These are phyloP conservation scores for Astrothelium subdiscretum DNA, from an alignment of 495 filamentous ascomycete species.

Conservation along the genomic window DNA sequence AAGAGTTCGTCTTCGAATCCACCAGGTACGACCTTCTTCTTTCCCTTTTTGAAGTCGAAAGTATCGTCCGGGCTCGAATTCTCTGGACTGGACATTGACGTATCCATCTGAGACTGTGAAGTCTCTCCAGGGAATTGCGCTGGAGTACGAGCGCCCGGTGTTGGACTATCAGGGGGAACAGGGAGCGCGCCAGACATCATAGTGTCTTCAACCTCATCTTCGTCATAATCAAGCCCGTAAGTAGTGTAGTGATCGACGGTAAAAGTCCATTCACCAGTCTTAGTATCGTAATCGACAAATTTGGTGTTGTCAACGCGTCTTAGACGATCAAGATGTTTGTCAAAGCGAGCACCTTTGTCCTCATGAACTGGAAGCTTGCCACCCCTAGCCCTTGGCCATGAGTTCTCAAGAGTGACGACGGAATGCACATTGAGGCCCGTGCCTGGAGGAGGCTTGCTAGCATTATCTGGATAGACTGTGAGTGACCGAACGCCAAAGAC, in stretches of 20 bases:
- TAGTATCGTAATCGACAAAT: constrained; percentile 64
- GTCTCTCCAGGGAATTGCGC: constrained; percentile 15
- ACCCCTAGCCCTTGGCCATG: constrained; percentile 68
- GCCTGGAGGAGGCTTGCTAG: constrained; percentile 66
- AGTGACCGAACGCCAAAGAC: constrained; percentile 59
- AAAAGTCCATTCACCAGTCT: constrained; percentile 82
- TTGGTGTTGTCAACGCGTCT: constrained; percentile 64
- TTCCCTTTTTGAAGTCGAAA: constrained; percentile 65
- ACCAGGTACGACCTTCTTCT: constrained; percentile 52
- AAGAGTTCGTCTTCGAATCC: constrained; percentile 55
- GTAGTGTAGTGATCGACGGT: constrained; percentile 89
- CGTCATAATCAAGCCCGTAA: constrained; percentile 83
- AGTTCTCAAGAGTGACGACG: constrained; percentile 71
- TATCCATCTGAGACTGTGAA: constrained; percentile 9
- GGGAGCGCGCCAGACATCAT: constrained; percentile 43
- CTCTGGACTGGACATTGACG: constrained; percentile 28
- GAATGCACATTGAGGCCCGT: constrained; percentile 87
- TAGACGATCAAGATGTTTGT: constrained; percentile 74
- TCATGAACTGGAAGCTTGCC: constrained; percentile 41
- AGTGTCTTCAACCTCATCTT: constrained; percentile 48
- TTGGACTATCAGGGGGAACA: constrained; percentile 46
- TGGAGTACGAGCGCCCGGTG: constrained; percentile 36
- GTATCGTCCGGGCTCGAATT: constrained; percentile 59
- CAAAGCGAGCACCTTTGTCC: constrained; percentile 46
- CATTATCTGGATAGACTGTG: constrained; percentile 70